phyloP scores from a whole-genome alignment of 2,329 filamentous ascomycete genomes.

The Aspergillus sp. region DNA sequence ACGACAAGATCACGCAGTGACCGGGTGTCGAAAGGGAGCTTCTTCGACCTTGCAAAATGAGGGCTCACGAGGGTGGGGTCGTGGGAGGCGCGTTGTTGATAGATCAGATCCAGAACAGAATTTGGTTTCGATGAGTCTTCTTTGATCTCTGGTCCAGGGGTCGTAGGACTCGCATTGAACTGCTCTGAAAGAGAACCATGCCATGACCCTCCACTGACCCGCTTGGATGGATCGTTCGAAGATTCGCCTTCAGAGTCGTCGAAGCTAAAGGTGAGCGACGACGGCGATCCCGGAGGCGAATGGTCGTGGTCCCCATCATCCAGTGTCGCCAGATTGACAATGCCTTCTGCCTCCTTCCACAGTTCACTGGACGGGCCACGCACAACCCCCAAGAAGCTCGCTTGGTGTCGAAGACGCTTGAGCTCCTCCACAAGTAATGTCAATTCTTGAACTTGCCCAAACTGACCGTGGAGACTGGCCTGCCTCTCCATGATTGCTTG shows the following conservation, averaged over 20 bases:
- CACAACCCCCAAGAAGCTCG: slow-evolving; percentile 52
- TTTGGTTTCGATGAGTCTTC: slow-evolving; percentile 58
- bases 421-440: slow-evolving; percentile 64
- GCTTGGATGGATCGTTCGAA: slow-evolving; percentile 29
- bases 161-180: slow-evolving; percentile 25
- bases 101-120: slow-evolving; percentile 60
- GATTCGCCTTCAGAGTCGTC: slow-evolving; percentile 56
- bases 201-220: slow-evolving; percentile 31
- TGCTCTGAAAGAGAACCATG: slow-evolving; percentile 25
- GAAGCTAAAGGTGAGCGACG: slow-evolving; percentile 58
- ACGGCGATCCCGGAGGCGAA: slow-evolving; percentile 51
- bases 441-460: slow-evolving; percentile 62
- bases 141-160: slow-evolving; percentile 47
- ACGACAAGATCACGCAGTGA: slow-evolving; percentile 61
- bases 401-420: slow-evolving; percentile 58
- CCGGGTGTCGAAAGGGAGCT: slow-evolving; percentile 65
- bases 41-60: slow-evolving; percentile 37
- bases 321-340: slow-evolving; percentile 64
- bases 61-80: slow-evolving; percentile 23
- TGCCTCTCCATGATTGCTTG: slow-evolving; percentile 63
- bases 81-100: slow-evolving; percentile 44
- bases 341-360: slow-evolving; percentile 65
- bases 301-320: slow-evolving; percentile 57
- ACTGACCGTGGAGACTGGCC: slow-evolving; percentile 63
- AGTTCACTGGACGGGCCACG: slow-evolving; percentile 52